Evolutionary conservation across 2,329 filamentous ascomycete genomes (phyloP).

Genomic region (Pseudogymnoascus sp.): DNA sequence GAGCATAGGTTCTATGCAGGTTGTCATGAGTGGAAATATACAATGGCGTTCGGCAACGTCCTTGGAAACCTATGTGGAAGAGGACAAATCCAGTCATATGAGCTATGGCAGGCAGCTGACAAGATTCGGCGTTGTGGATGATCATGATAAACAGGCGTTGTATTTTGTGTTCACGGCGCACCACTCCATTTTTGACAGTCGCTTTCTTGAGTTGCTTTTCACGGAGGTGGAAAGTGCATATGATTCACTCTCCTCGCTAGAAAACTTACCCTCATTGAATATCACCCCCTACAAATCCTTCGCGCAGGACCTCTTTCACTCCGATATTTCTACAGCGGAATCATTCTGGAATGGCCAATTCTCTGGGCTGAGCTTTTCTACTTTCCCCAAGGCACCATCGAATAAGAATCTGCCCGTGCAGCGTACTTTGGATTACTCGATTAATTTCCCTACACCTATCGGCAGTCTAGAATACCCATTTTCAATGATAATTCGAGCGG

Average conservation of each 20-base stretch:
- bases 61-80: not conserved
- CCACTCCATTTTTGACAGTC: constrained; percentile 5
- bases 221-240: not conserved
- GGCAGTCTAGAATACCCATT: not conserved
- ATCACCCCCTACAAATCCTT: not conserved
- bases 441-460: not conserved
- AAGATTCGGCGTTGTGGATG: not conserved
- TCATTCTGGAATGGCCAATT: not conserved
- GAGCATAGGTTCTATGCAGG: not conserved
- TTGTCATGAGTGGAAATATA: not conserved
- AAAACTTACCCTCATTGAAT: not conserved
- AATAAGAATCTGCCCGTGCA: not conserved
- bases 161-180: constrained; percentile 7
- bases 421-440: not conserved
- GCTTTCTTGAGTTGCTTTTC: not conserved
- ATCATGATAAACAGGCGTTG: not conserved
- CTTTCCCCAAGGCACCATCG: not conserved
- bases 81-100: not conserved
- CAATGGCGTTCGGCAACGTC: not conserved
- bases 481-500: constrained; percentile 33
- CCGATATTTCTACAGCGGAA: not conserved
- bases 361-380: not conserved
- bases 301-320: not conserved
- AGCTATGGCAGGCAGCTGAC: not conserved
- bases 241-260: not conserved